These are phyloP conservation scores for Salvia rosmarinus DNA, from an alignment of 257 asterid genomes.

Conservation along the genomic window DNA sequence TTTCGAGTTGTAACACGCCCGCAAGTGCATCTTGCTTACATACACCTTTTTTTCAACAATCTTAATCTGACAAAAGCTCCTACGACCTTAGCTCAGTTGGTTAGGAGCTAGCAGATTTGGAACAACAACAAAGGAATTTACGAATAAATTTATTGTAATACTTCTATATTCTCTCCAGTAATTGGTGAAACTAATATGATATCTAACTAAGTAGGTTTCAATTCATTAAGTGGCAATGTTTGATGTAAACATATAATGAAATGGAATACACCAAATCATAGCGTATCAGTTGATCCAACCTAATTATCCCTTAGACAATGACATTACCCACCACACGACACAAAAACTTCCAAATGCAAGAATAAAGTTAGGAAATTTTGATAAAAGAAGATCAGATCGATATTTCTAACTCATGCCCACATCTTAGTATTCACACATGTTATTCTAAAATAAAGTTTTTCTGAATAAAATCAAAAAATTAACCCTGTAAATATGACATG, in stretches of 20 bases:
- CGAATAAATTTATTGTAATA: background rate
- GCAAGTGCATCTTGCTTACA: too few species aligned
- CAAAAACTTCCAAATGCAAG: background rate
- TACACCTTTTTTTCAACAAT: too few species aligned
- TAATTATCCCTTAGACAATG: conserved; percentile 16
- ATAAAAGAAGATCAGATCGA: background rate
- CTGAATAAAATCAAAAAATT: background rate
- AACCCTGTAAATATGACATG: background rate
- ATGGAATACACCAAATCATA: conserved; percentile 22
- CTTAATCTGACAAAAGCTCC: too few species aligned
- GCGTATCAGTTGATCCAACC: conserved; percentile 16
- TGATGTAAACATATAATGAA: conserved; percentile 3
- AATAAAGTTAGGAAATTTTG: background rate
- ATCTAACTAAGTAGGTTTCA: conserved; percentile 1
- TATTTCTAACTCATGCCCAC: background rate
- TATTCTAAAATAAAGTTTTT: too few species aligned
- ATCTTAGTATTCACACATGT: background rate
- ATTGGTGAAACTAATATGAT: background rate
- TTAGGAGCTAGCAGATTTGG: too few species aligned
- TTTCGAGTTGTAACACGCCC: too few species aligned
- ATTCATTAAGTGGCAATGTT: conserved; percentile 19
- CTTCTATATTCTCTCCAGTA: background rate
- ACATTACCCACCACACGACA: background rate
- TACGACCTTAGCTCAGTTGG: too few species aligned
- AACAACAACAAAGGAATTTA: background rate